phyloP scores from a whole-genome alignment of 1,284 basidiomycete species.

The Cryptococcus sp. region DNA sequence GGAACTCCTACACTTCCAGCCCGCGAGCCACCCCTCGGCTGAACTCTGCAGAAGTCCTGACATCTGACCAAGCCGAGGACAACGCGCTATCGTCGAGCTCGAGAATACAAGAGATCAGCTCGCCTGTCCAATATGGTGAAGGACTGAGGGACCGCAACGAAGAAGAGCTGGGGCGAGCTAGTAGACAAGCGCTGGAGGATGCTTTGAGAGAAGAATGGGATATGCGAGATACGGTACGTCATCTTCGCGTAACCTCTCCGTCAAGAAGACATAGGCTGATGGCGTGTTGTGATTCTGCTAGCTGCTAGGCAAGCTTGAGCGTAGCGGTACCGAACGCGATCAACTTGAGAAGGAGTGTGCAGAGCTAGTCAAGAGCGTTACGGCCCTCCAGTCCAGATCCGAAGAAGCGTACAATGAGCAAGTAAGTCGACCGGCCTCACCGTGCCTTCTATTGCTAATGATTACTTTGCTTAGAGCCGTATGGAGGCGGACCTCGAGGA shows the following conservation, averaged over 20 bases:
- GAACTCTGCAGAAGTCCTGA: not conserved
- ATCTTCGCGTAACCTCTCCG: not conserved
- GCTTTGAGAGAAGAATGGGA: conserved; percentile 41
- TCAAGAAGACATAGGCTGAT: not conserved
- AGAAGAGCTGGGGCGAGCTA: conserved; percentile 33
- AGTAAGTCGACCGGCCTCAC: conserved; percentile 14
- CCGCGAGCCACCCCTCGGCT: not conserved
- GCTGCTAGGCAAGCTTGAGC: conserved; percentile 11
- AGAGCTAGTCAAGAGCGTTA: conserved; percentile 14
- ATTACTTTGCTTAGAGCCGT: conserved; percentile 20
- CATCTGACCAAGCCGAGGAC: too few species aligned
- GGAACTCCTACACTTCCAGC: not conserved
- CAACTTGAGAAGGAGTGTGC: conserved; percentile 7
- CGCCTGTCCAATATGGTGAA: not conserved
- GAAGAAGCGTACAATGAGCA: conserved; percentile 44
- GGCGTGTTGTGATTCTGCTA: not conserved
- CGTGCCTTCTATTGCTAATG: not conserved
- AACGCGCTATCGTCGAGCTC: not conserved
- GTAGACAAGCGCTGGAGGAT: conserved; percentile 32
- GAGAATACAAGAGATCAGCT: not conserved
- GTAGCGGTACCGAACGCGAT: conserved; percentile 12
- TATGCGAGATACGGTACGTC: conserved; percentile 36
- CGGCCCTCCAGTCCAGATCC: conserved; percentile 25
- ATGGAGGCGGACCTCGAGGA: conserved; percentile 48
- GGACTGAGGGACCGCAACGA: conserved; percentile 39